Evolutionary conservation across 2,329 filamentous ascomycete genomes (phyloP), one percentile per base, ranked within the genome.

Genomic region (Colletotrichum gigasporum): DNA sequence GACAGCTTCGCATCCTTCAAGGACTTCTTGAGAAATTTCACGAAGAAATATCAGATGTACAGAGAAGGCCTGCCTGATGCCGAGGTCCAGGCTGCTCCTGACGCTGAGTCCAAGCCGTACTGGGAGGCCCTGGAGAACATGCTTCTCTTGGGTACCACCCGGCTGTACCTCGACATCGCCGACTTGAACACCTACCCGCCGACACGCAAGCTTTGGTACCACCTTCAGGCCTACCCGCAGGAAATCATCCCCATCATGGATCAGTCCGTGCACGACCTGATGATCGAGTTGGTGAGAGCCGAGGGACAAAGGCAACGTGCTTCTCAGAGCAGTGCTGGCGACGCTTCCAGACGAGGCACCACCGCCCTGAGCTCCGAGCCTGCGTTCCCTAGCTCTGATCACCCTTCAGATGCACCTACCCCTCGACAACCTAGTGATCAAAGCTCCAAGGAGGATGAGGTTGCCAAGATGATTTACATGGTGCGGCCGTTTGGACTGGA

Each of bases 171-270:
- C 39, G 94, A 99, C 74, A 88, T 94, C 55, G 89, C 88, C 60
- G 96, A 99, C 71, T 83, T 99, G 64, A 97, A 96, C 75, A 86
- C 94, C 11, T 99, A 97, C 74, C 96, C 96, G 3, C 90, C 93
- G 1, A 98, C 96, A 0, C 84, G 91, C 71, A 98, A 98, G 80
- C 83, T 99, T 59, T 98, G 94, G 92, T 92, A 98, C 75, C 96
- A 99, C 77, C 83, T 96, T 62, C 93, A 97, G 75, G 90, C 92
- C 12, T 99, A 97, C 73, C 96, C 96, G 0, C 94, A 96, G 73
- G 96, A 99, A 84, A 94, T 99, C 55, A 91, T 99, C 44, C 94
- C 95, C 3, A 85, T 98, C 47, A 97, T 99, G 91, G 96, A 99
- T 84, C 93, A 97, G 76, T 90, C 90, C 5, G 88, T 97, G 52